Conservation (phyloP, 208 protist genomes). For the Angomonas ambiguus region DNA sequence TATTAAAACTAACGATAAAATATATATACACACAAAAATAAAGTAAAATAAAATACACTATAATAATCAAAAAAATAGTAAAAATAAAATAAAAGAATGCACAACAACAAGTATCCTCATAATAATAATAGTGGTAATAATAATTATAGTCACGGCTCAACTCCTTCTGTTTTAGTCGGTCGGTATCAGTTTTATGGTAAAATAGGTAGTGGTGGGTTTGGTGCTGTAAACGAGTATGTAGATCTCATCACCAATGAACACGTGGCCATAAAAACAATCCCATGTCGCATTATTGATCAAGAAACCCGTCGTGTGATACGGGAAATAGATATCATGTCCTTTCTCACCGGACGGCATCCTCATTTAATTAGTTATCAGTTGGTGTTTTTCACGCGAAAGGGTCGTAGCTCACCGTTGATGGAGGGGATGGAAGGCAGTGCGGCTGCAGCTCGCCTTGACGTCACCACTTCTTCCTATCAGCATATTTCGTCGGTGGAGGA, state of each 20-base stretch:
- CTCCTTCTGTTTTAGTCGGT: conserved; percentile 43
- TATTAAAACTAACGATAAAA: background rate
- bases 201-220: conserved; percentile 95
- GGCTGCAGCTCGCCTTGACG: conserved; percentile 32
- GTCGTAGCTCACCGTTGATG: conserved; percentile 37
- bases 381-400: conserved; percentile 93
- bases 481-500: conserved; percentile 19
- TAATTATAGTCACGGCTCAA: conserved; percentile 4
- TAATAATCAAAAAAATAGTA: background rate
- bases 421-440: background rate
- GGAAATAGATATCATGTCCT: conserved; percentile 96
- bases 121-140: conserved; percentile 8
- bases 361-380: conserved; percentile 93
- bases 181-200: conserved; percentile 57
- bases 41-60: conserved; percentile 5
- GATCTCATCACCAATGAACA: conserved; percentile 65
- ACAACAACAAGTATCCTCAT: background rate
- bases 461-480: conserved; percentile 28
- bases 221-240: conserved; percentile 94
- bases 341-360: conserved; percentile 91
- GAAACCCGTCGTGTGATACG: conserved; percentile 90
- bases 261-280: conserved; percentile 92
- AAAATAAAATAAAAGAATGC: conserved; percentile 1
- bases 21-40: conserved; percentile 9
- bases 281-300: conserved; percentile 76